Evolutionary conservation across 2,329 filamentous ascomycete genomes (phyloP).

Genomic region (Neofusicoccum umdonicola): DNA sequence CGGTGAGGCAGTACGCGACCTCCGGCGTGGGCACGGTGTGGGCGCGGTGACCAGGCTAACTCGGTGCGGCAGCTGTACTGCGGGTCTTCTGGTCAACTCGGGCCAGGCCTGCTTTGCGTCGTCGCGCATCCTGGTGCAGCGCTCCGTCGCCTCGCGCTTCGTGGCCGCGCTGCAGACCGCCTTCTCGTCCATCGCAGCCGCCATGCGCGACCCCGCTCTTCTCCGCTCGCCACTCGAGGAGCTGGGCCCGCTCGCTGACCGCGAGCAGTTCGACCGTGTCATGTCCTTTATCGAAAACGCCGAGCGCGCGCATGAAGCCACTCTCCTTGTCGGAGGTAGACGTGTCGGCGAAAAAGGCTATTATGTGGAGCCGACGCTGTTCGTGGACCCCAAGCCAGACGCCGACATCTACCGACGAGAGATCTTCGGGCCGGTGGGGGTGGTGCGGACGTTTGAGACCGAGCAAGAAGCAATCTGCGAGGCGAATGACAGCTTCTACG

Average conservation of each 20-base stretch:
- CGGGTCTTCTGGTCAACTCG: slow-evolving; percentile 27
- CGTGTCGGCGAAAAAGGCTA: slow-evolving; percentile 30
- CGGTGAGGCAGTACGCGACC: slow-evolving; percentile 22
- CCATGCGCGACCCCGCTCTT: slow-evolving; percentile 20
- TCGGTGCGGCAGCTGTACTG: slow-evolving; percentile 15
- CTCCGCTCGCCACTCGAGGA: slow-evolving; percentile 21
- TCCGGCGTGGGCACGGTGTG: no score
- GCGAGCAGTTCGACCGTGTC: slow-evolving; percentile 35
- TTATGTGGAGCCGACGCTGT: slow-evolving; percentile 33
- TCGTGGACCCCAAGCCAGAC: slow-evolving; percentile 29
- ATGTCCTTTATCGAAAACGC: slow-evolving; percentile 35
- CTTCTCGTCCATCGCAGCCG: slow-evolving; percentile 25
- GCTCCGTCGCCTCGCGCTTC: slow-evolving; percentile 30
- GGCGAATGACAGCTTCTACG: slow-evolving; percentile 33
- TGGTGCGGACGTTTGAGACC: slow-evolving; percentile 32
- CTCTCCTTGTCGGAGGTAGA: slow-evolving; percentile 34
- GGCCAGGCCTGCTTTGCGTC: slow-evolving; percentile 28
- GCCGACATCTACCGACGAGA: slow-evolving; percentile 30
- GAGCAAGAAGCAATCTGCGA: slow-evolving; percentile 32
- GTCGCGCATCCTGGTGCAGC: slow-evolving; percentile 31
- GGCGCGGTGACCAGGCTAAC: no score
- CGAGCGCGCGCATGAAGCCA: slow-evolving; percentile 25
- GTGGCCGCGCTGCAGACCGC: slow-evolving; percentile 27
- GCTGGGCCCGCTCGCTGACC: slow-evolving; percentile 31
- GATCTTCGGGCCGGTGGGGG: slow-evolving; percentile 33